phyloP scores from a whole-genome alignment of 208 protist species.

The Crithidia acanthocephali region DNA sequence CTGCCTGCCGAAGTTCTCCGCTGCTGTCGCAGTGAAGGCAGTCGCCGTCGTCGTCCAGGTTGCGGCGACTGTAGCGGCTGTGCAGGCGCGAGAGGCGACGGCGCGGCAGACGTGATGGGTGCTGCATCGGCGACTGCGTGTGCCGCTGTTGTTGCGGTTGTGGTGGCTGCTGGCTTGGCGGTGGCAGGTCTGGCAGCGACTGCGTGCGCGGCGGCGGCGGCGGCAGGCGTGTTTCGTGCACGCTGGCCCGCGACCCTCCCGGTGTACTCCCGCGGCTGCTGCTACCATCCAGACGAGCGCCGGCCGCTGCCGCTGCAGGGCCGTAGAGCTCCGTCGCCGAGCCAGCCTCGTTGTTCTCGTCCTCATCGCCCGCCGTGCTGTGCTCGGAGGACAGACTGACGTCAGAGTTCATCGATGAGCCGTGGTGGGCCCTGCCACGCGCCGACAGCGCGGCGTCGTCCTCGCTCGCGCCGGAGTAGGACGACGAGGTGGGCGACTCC shows the following conservation, averaged over 20 bases:
- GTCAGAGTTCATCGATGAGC: conserved; percentile 5
- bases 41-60: conserved; percentile 15
- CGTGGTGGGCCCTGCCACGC: neutral
- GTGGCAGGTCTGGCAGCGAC: neutral
- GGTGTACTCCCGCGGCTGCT: conserved; percentile 8
- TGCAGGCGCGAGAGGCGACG: neutral
- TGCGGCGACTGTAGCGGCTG: conserved; percentile 10
- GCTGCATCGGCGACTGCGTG: neutral
- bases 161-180: neutral
- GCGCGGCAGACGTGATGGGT: neutral
- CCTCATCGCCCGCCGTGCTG: conserved; percentile 6
- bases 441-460: neutral
- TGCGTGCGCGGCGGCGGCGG: neutral
- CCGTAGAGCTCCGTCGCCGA: neutral
- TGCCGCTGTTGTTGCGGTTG: neutral
- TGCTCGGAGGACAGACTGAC: conserved; percentile 25
- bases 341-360: neutral
- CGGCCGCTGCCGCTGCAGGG: neutral
- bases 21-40: neutral
- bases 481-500: conserved; percentile 24
- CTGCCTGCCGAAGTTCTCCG: neutral
- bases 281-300: neutral
- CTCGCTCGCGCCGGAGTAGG: neutral
- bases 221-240: neutral
- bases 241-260: neutral